Evolutionary conservation across 129 eudicot species (phyloP).

Genomic region (Flaveria bidentis): DNA sequence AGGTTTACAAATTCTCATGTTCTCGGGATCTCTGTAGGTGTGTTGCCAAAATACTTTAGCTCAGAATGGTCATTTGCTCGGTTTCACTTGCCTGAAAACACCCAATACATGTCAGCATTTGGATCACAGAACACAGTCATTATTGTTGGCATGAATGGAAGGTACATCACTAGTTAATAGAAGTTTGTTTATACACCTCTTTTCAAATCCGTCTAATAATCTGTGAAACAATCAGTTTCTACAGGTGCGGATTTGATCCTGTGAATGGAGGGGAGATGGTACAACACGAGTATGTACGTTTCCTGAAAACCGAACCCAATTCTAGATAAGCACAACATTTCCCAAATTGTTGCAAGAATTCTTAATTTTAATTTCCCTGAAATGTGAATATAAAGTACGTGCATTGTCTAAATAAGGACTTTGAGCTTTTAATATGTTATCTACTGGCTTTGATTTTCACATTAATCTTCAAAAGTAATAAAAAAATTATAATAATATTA

Average conservation of each 20-base stretch:
- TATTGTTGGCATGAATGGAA: conserved; percentile 76
- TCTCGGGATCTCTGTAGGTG: conserved; percentile 48
- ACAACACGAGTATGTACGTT: conserved; percentile 79
- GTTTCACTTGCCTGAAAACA: conserved; percentile 79
- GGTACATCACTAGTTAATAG: conserved; percentile 40
- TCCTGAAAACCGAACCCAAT: conserved; percentile 59
- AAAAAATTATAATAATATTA: neutral
- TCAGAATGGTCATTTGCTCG: conserved; percentile 99
- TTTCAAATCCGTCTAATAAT: neutral
- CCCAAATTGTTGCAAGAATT: conserved; percentile 21
- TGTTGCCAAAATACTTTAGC: conserved; percentile 86
- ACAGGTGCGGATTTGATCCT: conserved; percentile 89
- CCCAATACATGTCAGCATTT: conserved; percentile 80
- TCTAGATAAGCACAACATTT: conserved; percentile 37
- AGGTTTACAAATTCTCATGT: neutral
- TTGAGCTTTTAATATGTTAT: conserved; percentile 20
- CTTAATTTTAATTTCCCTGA: conserved; percentile 5
- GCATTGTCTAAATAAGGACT: conserved; percentile 33
- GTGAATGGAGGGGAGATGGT: conserved; percentile 94
- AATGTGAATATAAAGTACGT: conserved; percentile 43
- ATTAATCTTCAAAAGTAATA: neutral
- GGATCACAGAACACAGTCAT: conserved; percentile 75
- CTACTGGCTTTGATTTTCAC: neutral
- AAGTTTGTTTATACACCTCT: neutral
- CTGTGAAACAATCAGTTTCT: conserved; percentile 62